These are phyloP conservation scores for Artemisia annua DNA, from an alignment of 129 eudicot genomes.

Conservation along the genomic window DNA sequence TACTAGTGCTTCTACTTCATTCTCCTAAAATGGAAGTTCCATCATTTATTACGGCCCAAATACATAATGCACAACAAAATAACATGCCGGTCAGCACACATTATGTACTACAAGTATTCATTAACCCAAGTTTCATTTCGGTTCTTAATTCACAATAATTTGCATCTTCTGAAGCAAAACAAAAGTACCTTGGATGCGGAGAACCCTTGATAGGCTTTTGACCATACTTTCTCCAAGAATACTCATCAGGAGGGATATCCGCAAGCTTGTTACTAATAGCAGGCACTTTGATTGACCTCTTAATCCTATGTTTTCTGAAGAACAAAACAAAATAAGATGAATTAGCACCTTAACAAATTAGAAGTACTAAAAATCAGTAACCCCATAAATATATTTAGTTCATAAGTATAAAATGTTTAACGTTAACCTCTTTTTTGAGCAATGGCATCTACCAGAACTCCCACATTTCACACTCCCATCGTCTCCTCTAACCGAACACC, in stretches of 20 bases:
- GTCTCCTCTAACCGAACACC: conserved; percentile 75
- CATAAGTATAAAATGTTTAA: neutral
- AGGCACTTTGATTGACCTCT: conserved; percentile 94
- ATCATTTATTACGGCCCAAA: neutral
- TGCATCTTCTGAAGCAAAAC: conserved; percentile 1
- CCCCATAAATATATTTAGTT: neutral
- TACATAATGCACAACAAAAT: neutral
- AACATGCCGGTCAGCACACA: conserved; percentile 7
- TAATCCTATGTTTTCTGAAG: conserved; percentile 86
- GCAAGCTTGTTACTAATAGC: conserved; percentile 98
- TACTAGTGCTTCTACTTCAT: neutral
- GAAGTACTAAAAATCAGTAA: neutral
- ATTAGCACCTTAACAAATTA: conserved; percentile 1
- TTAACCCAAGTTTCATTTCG: neutral
- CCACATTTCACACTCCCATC: conserved; percentile 93
- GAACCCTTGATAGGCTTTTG: conserved; percentile 99
- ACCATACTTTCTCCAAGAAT: conserved; percentile 99
- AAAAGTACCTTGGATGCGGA: conserved; percentile 89
- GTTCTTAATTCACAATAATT: neutral
- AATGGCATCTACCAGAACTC: conserved; percentile 84
- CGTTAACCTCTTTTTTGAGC: conserved; percentile 90
- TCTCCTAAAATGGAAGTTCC: conserved; percentile 4
- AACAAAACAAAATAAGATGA: neutral
- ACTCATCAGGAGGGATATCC: conserved; percentile 96
- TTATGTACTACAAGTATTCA: too few species aligned